A percentile compares a stretch with the other conserved stretches of the same genome.
phyloP scores from a whole-genome alignment of 2,329 filamentous ascomycete species.

The Fusarium nygamai region DNA sequence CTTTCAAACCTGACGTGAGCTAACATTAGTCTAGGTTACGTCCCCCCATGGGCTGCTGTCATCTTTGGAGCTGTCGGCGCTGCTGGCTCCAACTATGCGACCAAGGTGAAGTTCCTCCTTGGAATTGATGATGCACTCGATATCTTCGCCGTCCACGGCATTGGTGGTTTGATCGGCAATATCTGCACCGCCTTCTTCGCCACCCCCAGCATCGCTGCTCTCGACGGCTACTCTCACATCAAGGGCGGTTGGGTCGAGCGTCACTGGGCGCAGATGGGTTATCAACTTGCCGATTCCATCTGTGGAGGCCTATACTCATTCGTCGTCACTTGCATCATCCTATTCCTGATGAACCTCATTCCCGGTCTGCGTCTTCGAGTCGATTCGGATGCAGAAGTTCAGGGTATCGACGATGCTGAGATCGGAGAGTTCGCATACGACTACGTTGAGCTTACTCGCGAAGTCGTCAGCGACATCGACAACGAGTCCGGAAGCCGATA shows the following conservation, averaged over 20 bases:
- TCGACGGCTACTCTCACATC: slow-evolving; percentile 76
- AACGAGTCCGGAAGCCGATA: slow-evolving; percentile 56
- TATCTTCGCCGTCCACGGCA: slow-evolving; percentile 85
- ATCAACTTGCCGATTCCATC: slow-evolving; percentile 85
- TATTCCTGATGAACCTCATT: slow-evolving; percentile 82
- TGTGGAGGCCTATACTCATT: slow-evolving; percentile 83
- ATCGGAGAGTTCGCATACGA: slow-evolving; percentile 97
- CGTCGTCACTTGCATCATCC: slow-evolving; percentile 77
- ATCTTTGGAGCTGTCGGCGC: slow-evolving; percentile 82
- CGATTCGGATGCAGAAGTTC: slow-evolving; percentile 79
- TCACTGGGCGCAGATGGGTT: slow-evolving; percentile 84
- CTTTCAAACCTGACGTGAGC: not conserved
- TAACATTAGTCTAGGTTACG: slow-evolving; percentile 61
- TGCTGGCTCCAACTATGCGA: slow-evolving; percentile 85
- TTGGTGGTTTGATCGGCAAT: slow-evolving; percentile 83
- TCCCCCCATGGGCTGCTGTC: slow-evolving; percentile 85
- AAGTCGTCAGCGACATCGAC: slow-evolving; percentile 59
- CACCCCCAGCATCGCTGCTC: slow-evolving; percentile 82
- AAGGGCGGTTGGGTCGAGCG: slow-evolving; percentile 83
- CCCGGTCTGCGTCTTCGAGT: slow-evolving; percentile 80
- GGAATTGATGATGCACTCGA: slow-evolving; percentile 86
- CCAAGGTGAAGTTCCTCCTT: slow-evolving; percentile 87
- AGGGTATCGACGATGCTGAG: slow-evolving; percentile 89
- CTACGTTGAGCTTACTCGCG: slow-evolving; percentile 83
- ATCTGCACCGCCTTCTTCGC: slow-evolving; percentile 85